A percentile compares a stretch with the other conserved stretches of the same genome.
Conservation (phyloP, 768 basidiomycete genomes). For the Sistotremastrum suecicum region DNA sequence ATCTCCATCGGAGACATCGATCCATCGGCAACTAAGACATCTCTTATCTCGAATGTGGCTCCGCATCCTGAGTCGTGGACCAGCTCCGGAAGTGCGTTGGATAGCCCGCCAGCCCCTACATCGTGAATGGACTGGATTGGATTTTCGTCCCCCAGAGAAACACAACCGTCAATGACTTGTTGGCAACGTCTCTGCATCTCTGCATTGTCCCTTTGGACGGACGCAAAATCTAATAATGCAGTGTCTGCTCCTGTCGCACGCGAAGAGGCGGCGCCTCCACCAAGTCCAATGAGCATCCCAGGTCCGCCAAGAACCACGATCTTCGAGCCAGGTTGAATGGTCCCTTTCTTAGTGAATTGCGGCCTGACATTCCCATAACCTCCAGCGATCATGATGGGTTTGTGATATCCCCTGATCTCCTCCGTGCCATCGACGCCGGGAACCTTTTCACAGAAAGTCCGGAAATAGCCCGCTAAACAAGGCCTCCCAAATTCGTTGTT, state of each 20-base stretch:
- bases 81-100: slow-evolving; percentile 92
- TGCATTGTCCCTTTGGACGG: slow-evolving; percentile 94
- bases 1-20: slow-evolving; percentile 99
- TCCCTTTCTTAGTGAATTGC: slow-evolving; percentile 62
- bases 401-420: slow-evolving; percentile 92
- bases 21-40: slow-evolving; percentile 81
- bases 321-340: slow-evolving; percentile 70
- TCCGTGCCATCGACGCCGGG: slow-evolving; percentile 34
- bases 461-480: slow-evolving; percentile 84
- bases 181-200: slow-evolving; percentile 98
- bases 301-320: slow-evolving; percentile 92
- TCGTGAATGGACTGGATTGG: slow-evolving; percentile 97
- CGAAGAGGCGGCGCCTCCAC: slow-evolving; percentile 92
- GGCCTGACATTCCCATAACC: slow-evolving; percentile 90
- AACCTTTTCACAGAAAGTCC: slow-evolving; percentile 79
- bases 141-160: slow-evolving; percentile 38
- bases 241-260: slow-evolving; percentile 83
- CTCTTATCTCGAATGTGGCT: slow-evolving; percentile 84
- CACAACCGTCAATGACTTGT: slow-evolving; percentile 92
- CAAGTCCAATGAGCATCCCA: slow-evolving; percentile 90
- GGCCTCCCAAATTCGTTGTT: slow-evolving; percentile 98
- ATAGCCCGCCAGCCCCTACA: slow-evolving; percentile 93
- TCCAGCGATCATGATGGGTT: slow-evolving; percentile 99
- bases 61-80: slow-evolving; percentile 94
- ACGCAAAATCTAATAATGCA: slow-evolving; percentile 92